phyloP scores from a whole-genome alignment of 441 rosid species.

The Macaranga tanarius region DNA sequence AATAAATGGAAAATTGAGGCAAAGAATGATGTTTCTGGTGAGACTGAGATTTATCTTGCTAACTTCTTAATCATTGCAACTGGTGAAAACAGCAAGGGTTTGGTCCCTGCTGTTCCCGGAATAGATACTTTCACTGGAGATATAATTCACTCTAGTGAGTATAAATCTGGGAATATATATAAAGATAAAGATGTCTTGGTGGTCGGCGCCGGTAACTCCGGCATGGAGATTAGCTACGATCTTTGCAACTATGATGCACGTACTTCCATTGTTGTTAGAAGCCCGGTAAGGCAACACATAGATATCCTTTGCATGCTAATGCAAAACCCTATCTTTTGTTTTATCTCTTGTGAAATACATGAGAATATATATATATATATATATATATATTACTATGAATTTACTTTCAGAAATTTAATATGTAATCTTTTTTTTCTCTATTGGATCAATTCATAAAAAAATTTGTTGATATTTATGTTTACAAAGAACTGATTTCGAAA shows the following conservation, averaged over 20 bases:
- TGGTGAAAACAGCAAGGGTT: neutral
- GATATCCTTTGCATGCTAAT: too few relatives aligned
- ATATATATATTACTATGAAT: too few relatives aligned
- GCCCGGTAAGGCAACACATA: conserved; percentile 42
- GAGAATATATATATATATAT: too few relatives aligned
- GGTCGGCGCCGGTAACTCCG: neutral
- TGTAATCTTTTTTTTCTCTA: too few relatives aligned
- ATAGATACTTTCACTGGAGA: neutral
- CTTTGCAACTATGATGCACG: conserved; percentile 57
- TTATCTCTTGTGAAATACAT: too few relatives aligned
- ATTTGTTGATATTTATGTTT: too few relatives aligned
- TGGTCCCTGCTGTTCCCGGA: neutral
- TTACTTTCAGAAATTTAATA: too few relatives aligned
- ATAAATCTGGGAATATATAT: neutral
- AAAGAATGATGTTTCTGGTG: neutral
- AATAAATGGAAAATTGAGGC: neutral
- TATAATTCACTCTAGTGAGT: neutral
- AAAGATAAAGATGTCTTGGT: neutral
- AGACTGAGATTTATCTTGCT: neutral
- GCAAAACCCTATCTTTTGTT: neutral
- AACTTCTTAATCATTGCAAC: conserved; percentile 2
- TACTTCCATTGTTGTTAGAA: conserved; percentile 62
- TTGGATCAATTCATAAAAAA: too few relatives aligned
- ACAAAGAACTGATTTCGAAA: too few relatives aligned
- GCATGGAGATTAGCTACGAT: conserved; percentile 29